Evolutionary conservation across 805 yeast species (phyloP).

Genomic region (Cyberlindnera petersonii): DNA sequence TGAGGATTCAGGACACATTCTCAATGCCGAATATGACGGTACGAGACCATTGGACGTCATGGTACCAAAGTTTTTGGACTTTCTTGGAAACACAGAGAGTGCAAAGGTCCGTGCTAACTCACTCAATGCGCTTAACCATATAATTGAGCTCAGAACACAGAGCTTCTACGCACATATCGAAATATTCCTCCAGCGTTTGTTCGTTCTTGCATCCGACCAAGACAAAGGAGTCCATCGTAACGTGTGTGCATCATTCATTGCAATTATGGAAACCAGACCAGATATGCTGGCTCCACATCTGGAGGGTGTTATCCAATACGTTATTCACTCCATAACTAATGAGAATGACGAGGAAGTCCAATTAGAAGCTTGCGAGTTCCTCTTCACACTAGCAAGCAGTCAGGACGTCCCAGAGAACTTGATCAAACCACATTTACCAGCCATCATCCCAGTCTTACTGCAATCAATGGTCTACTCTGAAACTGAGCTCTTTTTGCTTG

Average conservation of each 20-base stretch:
- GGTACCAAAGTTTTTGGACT: slow-evolving; percentile 59
- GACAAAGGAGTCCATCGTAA: slow-evolving; percentile 61
- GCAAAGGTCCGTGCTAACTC: slow-evolving; percentile 56
- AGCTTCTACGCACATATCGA: slow-evolving; percentile 62
- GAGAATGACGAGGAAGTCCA: slow-evolving; percentile 68
- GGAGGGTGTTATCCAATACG: slow-evolving; percentile 80
- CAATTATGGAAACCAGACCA: slow-evolving; percentile 70
- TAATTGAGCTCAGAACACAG: slow-evolving; percentile 67
- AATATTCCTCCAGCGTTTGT: slow-evolving; percentile 58
- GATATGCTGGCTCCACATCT: slow-evolving; percentile 77
- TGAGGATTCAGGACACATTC: slow-evolving; percentile 71
- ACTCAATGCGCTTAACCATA: slow-evolving; percentile 71
- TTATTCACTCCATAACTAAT: slow-evolving; percentile 66
- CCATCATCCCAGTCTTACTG: slow-evolving; percentile 73
- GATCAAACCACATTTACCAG: slow-evolving; percentile 53
- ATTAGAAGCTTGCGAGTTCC: slow-evolving; percentile 89
- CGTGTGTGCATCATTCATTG: slow-evolving; percentile 72
- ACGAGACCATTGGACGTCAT: slow-evolving; percentile 64
- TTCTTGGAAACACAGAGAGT: slow-evolving; percentile 37
- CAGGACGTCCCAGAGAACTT: slow-evolving; percentile 48
- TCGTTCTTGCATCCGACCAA: slow-evolving; percentile 61
- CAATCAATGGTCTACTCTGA: slow-evolving; percentile 86
- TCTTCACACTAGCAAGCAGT: slow-evolving; percentile 64
- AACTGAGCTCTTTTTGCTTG: slow-evolving; percentile 66
- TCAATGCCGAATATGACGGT: slow-evolving; percentile 64